Conservation (phyloP, 2,329 filamentous ascomycete genomes). For the Beauveria sp. region DNA sequence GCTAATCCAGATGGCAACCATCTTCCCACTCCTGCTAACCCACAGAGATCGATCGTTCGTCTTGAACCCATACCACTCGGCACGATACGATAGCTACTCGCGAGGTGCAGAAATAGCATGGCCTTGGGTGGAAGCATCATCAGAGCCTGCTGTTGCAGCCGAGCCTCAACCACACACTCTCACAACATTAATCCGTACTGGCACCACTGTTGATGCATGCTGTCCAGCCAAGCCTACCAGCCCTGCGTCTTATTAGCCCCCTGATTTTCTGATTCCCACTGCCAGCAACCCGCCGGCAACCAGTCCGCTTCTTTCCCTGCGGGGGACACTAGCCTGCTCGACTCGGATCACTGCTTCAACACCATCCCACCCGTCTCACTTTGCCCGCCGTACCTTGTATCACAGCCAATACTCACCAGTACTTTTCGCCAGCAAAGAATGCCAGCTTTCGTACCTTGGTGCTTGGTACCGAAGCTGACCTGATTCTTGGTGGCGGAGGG, state of each 20-base stretch:
- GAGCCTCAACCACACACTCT: neutral
- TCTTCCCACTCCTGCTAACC: neutral
- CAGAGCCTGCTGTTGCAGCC: neutral
- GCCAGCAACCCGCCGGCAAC: neutral
- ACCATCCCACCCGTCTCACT: neutral
- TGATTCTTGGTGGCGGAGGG: slow-evolving; percentile 4
- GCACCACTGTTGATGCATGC: neutral
- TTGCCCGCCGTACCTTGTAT: neutral
- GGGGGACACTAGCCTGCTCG: neutral
- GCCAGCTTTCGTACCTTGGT: too few relatives aligned
- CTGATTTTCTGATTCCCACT: neutral
- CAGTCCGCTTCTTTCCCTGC: neutral
- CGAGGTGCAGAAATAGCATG: neutral
- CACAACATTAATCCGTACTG: too few relatives aligned
- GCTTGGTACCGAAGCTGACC: neutral
- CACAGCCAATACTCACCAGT: neutral
- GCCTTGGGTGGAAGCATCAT: neutral
- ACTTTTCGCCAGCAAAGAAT: neutral
- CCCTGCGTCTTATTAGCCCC: neutral
- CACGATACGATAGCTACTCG: neutral
- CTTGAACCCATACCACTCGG: neutral
- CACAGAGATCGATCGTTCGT: slow-evolving; percentile 4
- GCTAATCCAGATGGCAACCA: neutral
- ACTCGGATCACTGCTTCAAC: neutral
- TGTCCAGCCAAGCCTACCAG: neutral